Base-by-base conservation (phyloP, 306 rosid species). In the Vachellia collinsii region DNA sequence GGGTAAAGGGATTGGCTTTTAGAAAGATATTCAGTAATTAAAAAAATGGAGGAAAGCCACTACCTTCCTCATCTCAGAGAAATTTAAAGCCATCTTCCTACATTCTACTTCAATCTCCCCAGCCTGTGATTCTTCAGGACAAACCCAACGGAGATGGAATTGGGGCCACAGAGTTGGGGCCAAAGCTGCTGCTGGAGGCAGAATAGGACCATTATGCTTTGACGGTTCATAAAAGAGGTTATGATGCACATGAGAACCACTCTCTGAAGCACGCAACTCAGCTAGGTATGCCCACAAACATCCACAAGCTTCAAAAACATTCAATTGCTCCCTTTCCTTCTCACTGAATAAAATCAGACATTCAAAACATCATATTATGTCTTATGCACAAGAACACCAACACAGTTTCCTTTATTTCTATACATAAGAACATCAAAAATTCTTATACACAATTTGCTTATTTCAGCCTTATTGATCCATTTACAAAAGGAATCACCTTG, bases 91-190 rank as follows among this genome's bases (percentile, higher is more conserved):
- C 88, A 91, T 86, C 85, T 87, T 87, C 84, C 94, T 87, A 80
- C 91, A 93, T 72, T 87, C 86, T 64, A 83, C 92, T 85, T 95
- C 97, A 68, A 93, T 76, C 82, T 89, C 97, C 83, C 97, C 98
- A 71, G 89, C 80, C 77, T 88, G 92, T 64, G 91, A 93, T 87
- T 90, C 99, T 50, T 88, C 84, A 50, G 97, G 88, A 73, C 98
- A 91, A 71, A 98, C 94, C 97, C 98, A 95, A 77, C 99, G 97
- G 65, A 95, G 92, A 87, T 93, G 98, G 80, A 95, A 95, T 77
- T 91, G 93, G 10, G 99, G 99, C 98, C 99, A 95, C 72, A 95
- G 83, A 47, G 94, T 93, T 42, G 99, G 99, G 79, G 99, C 99
- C 54, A 95, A 87, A 59, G 97, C 94, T 78, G 98, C 99, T 17